Percentiles rank a stretch among this genome's conserved stretches.
Evolutionary conservation across 805 yeast species (phyloP).

Genomic region (Wickerhamomyces chaumierensis): DNA sequence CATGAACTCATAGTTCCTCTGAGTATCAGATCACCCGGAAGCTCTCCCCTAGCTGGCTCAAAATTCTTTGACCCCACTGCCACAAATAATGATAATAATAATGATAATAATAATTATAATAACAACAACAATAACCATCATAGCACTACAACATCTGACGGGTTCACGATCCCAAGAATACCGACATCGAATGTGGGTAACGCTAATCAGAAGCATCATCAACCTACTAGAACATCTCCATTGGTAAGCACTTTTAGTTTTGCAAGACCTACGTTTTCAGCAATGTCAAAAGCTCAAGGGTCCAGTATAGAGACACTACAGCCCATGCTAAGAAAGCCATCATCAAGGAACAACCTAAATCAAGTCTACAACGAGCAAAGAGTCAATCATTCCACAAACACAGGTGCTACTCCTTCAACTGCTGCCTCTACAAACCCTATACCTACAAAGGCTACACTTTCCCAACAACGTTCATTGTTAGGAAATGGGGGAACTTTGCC

Average conservation of each 20-base stretch:
- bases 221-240: too few relatives aligned
- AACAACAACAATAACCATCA: too few relatives aligned
- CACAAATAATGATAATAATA: too few relatives aligned
- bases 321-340: background rate
- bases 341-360: background rate
- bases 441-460: background rate
- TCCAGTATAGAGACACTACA: too few relatives aligned
- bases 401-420: too few relatives aligned
- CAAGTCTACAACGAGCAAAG: background rate
- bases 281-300: background rate
- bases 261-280: background rate
- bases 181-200: background rate
- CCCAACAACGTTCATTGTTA: background rate
- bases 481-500: too few relatives aligned
- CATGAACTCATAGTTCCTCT: background rate
- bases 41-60: background rate
- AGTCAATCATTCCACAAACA: background rate
- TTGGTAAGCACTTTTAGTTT: background rate
- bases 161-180: background rate
- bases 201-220: background rate
- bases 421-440: background rate
- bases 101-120: too few relatives aligned
- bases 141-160: background rate
- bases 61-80: background rate
- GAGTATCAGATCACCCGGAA: background rate